A percentile compares a stretch with the other conserved stretches of the same genome.
Conservation (phyloP, 345 rosid species). For the Lepidium aucheri region DNA sequence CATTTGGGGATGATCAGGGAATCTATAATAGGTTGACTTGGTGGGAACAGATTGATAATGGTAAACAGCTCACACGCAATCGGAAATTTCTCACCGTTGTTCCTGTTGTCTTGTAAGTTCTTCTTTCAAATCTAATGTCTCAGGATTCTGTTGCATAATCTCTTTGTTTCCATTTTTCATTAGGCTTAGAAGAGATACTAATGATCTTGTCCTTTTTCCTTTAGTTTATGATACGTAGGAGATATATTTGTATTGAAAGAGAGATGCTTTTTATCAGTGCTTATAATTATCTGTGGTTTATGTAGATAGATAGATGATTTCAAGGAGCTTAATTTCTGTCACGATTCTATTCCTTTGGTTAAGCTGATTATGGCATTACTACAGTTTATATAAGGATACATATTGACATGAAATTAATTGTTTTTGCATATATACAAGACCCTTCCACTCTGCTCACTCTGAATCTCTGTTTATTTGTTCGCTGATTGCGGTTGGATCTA, state of each 20-base stretch:
- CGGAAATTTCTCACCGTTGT: slow-evolving; percentile 71
- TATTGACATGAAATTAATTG: background rate
- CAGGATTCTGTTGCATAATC: background rate
- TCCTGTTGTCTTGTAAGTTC: slow-evolving; percentile 72
- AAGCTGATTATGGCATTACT: too few relatives aligned
- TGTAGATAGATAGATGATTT: background rate
- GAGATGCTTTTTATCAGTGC: background rate
- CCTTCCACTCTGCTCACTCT: background rate
- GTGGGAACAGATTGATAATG: slow-evolving; percentile 83
- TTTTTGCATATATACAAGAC: background rate
- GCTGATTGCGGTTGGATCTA: background rate
- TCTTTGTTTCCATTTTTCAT: background rate
- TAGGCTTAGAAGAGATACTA: background rate
- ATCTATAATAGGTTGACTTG: slow-evolving; percentile 63
- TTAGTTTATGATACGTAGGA: background rate
- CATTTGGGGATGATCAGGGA: slow-evolving; percentile 72
- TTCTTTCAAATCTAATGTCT: background rate
- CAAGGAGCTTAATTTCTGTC: background rate
- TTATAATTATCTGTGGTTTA: background rate
- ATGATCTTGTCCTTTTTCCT: background rate
- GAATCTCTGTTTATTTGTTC: background rate
- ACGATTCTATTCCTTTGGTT: background rate
- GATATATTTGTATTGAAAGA: background rate
- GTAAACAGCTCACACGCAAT: slow-evolving; percentile 81
- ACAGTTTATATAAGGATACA: too few relatives aligned